Evolutionary conservation across 225 moss, liverwort and hornwort species (phyloP).

Genomic region (Pseudoscleropodium purum): DNA sequence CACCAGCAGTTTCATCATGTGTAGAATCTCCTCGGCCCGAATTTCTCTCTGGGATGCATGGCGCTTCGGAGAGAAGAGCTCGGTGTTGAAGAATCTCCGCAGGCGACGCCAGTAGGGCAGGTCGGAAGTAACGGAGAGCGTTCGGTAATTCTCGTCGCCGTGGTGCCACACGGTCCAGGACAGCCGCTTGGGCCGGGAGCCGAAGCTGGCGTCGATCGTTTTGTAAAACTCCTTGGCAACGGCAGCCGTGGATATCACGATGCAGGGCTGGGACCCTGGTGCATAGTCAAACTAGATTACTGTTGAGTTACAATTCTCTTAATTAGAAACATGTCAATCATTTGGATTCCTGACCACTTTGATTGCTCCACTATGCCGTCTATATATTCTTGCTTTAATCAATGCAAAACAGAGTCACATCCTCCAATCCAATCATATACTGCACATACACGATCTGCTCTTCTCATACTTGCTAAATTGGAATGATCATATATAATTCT

Average conservation of each 20-base stretch:
- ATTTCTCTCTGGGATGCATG: neutral
- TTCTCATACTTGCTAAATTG: neutral
- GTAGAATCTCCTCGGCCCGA: neutral
- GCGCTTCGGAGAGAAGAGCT: conserved; percentile 6
- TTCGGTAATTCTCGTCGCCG: neutral
- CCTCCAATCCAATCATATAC: neutral
- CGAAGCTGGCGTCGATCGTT: neutral
- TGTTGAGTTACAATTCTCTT: no score
- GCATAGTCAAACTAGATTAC: neutral
- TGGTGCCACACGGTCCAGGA: neutral
- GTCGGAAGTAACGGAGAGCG: neutral
- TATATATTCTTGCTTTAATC: no score
- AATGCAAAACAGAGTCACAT: no score
- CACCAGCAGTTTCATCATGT: conserved; percentile 2
- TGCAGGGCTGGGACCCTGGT: neutral
- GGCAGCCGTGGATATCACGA: neutral
- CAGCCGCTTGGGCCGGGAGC: neutral
- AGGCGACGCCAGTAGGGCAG: neutral
- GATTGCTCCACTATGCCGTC: no score
- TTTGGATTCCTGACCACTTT: no score
- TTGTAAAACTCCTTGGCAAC: neutral
- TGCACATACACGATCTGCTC: neutral
- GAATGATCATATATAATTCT: neutral
- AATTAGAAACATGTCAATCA: no score
- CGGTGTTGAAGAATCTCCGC: neutral